Percentiles rank a stretch among this genome's conserved stretches.
phyloP scores from a whole-genome alignment of 148 eudicot species.

The Rheum nobile region DNA sequence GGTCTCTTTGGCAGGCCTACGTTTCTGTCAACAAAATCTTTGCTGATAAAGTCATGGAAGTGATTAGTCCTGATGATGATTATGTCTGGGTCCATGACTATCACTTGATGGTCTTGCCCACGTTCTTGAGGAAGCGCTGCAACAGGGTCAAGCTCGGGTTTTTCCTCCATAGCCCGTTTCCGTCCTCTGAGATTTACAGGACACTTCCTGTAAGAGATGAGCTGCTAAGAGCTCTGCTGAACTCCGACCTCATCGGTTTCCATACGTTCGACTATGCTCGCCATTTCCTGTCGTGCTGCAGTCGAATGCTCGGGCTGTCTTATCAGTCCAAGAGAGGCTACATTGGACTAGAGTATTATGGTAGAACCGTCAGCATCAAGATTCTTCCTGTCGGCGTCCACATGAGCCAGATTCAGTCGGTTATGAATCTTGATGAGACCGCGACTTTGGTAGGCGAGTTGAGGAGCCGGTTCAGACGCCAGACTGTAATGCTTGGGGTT shows the following conservation, averaged over 20 bases:
- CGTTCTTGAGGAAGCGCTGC: slow-evolving; percentile 13
- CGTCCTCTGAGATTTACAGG: slow-evolving; percentile 15
- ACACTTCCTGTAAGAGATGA: slow-evolving; percentile 14
- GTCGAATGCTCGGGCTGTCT: slow-evolving; percentile 14
- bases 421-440: slow-evolving; percentile 59
- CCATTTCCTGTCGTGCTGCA: slow-evolving; percentile 14
- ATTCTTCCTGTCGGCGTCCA: slow-evolving; percentile 78
- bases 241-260: slow-evolving; percentile 14
- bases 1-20: slow-evolving; percentile 18
- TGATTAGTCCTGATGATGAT: slow-evolving; percentile 17
- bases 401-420: slow-evolving; percentile 64
- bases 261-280: slow-evolving; percentile 17
- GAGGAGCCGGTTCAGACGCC: slow-evolving; percentile 35
- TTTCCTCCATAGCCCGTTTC: slow-evolving; percentile 16
- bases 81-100: slow-evolving; percentile 16
- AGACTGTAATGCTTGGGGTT: slow-evolving; percentile 76
- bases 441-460: slow-evolving; percentile 45
- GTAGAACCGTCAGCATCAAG: slow-evolving; percentile 13
- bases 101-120: slow-evolving; percentile 13
- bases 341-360: slow-evolving; percentile 15
- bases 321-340: slow-evolving; percentile 16
- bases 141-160: slow-evolving; percentile 15
- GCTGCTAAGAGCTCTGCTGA: slow-evolving; percentile 10
- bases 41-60: slow-evolving; percentile 19
- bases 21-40: slow-evolving; percentile 17